Conservation (phyloP, 352 stramenopile species). For the Globisporangium paroecandrum region DNA sequence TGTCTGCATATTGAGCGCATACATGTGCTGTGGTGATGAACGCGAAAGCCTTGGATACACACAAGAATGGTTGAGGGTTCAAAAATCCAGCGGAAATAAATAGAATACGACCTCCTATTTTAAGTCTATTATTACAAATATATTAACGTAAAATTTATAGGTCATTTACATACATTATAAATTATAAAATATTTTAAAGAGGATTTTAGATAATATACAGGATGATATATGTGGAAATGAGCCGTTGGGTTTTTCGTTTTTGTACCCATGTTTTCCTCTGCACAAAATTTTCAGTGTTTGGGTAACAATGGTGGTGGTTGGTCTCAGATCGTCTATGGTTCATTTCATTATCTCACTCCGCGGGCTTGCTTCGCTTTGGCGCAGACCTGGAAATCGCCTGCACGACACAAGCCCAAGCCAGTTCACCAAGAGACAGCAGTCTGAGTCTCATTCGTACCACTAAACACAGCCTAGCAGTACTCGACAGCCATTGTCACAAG, state of each 20-base stretch:
- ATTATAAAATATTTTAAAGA: background rate
- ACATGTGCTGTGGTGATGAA: background rate
- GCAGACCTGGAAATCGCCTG: background rate
- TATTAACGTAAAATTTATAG: too few relatives aligned
- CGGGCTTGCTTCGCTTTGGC: background rate
- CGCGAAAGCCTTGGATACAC: background rate
- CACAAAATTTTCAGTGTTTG: background rate
- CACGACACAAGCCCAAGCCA: background rate
- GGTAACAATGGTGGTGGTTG: background rate
- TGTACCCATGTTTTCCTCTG: background rate
- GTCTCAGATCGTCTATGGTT: background rate
- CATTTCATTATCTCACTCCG: too few relatives aligned
- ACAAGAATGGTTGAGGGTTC: background rate
- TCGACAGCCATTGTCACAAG: background rate
- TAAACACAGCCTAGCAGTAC: background rate
- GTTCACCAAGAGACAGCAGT: background rate
- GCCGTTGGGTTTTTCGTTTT: background rate
- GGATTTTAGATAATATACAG: background rate
- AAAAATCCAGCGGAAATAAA: background rate
- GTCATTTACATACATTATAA: background rate
- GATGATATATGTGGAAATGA: background rate
- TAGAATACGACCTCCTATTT: background rate
- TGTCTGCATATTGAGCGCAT: background rate
- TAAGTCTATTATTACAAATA: too few relatives aligned
- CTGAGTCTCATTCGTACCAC: background rate